These are phyloP conservation scores for Xylariaceae sp. DNA, from an alignment of 2,329 filamentous ascomycete genomes.

Conservation along the genomic window DNA sequence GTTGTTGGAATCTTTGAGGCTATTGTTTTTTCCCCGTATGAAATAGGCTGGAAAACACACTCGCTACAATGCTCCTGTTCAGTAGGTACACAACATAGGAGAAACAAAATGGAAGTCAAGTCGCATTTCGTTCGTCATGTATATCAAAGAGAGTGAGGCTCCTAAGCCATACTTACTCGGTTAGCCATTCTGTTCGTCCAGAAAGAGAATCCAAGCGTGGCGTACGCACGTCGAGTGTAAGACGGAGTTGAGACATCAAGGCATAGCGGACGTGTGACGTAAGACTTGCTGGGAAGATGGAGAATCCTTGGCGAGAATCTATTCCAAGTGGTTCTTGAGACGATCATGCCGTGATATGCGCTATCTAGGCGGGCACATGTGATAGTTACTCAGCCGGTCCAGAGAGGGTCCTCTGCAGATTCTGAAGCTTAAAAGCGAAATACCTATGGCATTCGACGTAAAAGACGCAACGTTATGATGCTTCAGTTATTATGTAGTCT, in stretches of 20 bases:
- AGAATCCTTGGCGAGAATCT: background rate
- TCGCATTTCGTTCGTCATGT: background rate
- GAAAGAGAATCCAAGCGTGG: background rate
- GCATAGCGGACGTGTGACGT: background rate
- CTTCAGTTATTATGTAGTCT: too few relatives aligned
- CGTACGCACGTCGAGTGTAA: background rate
- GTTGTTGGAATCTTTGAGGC: background rate
- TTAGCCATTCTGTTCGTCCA: background rate
- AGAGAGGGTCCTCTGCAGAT: background rate
- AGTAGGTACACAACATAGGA: background rate
- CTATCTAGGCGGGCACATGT: background rate
- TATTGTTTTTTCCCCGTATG: background rate
- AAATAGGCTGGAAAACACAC: background rate
- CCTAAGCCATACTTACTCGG: slow-evolving; percentile 4
- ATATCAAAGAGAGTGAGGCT: background rate
- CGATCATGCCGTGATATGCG: background rate
- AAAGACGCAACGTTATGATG: background rate
- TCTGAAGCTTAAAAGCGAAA: background rate
- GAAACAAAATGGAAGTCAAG: background rate
- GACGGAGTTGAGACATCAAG: background rate
- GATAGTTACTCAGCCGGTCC: background rate
- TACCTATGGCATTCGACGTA: background rate
- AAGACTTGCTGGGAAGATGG: background rate
- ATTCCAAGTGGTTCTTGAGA: background rate
- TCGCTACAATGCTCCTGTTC: background rate